Evolutionary conservation across 2,329 filamentous ascomycete genomes (phyloP), one percentile per base, ranked within the genome.

Genomic region (Apiospora kogelbergensis): DNA sequence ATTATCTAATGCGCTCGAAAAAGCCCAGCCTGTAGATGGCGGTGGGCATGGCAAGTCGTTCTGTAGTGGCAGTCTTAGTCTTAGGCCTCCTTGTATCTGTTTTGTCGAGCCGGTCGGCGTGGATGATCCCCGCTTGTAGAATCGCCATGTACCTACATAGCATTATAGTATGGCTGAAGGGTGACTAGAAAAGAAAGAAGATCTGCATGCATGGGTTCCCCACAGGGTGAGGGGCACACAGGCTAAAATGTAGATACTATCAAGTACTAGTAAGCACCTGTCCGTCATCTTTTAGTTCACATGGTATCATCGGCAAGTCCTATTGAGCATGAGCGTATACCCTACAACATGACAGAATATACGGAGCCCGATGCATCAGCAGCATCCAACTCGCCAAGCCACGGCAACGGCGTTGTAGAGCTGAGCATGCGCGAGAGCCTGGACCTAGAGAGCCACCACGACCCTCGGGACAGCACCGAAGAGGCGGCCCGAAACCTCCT

Each of bases 1-100:
- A 86, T 68, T 86, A 86, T 71, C 67, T 86, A 63, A 72, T 86
- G 7, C 65, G 30, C 20, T 22, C 44, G 13, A 66, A 66, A 41
- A 45, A 42, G 41, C 63, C 63, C 24, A 30, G 24, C n/a, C 24
- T 37, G 4, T 65, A n/a, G n/a, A 33, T 26, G 7, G 17, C 24
- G 15, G 24, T 24, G 15, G 15, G 26, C 30, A 60, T 33, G 26
- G 10, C 13, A 37, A 20, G 26, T 60, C 15, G 17, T 37, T 33
- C 7, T n/a, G 30, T 37, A 6, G 53, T 9, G 17, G 53, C 6
- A 15, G 17, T n/a, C n/a, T n/a, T n/a, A n/a, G 24, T 53, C 17
- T n/a, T 3, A 37, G 0, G 30, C 17, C 53, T 11, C 7, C 26
- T 11, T 11, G 9, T 60, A 20, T 37, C 6, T 37, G 10, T 37